Evolutionary conservation across 352 stramenopile genomes (phyloP).

Genomic region (Phytophthora meadii): DNA sequence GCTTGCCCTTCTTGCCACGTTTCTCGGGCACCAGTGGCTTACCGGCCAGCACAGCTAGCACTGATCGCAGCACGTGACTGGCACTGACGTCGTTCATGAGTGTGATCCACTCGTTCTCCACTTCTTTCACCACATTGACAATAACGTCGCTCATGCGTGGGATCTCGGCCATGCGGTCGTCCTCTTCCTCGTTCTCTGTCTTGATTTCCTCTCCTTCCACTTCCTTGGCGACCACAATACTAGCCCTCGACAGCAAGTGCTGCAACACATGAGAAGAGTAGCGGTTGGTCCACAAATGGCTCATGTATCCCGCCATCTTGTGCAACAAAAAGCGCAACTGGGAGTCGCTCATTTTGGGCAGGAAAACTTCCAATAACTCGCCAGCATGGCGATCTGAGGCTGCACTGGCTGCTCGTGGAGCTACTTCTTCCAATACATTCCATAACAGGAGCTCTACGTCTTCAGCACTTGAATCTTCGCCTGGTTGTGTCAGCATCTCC

Average conservation of each 20-base stretch:
- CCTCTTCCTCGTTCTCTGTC: constrained; percentile 49
- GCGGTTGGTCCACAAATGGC: constrained; percentile 86
- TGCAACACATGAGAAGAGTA: constrained; percentile 90
- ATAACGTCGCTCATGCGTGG: constrained; percentile 75
- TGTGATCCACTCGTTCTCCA: constrained; percentile 84
- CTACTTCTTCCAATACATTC: constrained; percentile 85
- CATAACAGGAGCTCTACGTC: constrained; percentile 71
- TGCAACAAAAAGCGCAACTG: constrained; percentile 80
- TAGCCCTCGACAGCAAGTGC: constrained; percentile 69
- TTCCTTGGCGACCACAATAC: constrained; percentile 54
- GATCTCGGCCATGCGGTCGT: constrained; percentile 68
- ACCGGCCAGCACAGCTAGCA: constrained; percentile 70
- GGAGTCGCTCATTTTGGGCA: constrained; percentile 74
- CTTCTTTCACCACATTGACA: constrained; percentile 76
- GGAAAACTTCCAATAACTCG: constrained; percentile 71
- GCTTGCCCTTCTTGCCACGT: constrained; percentile 84
- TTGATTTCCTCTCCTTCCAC: constrained; percentile 42
- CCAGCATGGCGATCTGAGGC: constrained; percentile 79
- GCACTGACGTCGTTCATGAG: constrained; percentile 88
- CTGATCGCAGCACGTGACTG: constrained; percentile 82
- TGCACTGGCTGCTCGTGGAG: constrained; percentile 73
- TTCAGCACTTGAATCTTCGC: constrained; percentile 64
- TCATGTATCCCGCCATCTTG: constrained; percentile 85
- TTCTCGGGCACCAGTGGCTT: constrained; percentile 77
- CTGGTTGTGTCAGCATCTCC: constrained; percentile 68